phyloP scores from a whole-genome alignment of 1,139 yeast species.

The Blastobotrys indianensis region DNA sequence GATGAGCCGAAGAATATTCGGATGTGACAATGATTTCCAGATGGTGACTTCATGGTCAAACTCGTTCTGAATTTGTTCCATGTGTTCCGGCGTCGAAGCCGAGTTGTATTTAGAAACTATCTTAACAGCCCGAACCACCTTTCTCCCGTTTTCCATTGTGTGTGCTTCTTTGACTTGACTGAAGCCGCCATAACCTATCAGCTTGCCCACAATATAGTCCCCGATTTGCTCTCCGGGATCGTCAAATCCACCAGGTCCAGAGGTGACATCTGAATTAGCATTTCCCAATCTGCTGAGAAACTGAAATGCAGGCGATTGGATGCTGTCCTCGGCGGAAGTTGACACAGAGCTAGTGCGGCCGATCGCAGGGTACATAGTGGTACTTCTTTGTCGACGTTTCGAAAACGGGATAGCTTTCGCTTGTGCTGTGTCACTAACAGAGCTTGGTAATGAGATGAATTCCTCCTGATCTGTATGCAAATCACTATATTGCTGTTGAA shows the following conservation, averaged over 20 bases:
- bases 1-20: constrained; percentile 56
- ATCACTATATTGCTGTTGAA: constrained; percentile 11
- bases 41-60: constrained; percentile 66
- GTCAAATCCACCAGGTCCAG: constrained; percentile 22
- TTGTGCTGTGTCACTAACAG: neutral
- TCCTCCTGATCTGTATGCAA: neutral
- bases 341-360: constrained; percentile 13
- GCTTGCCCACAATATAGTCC: constrained; percentile 48
- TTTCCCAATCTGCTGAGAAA: constrained; percentile 37
- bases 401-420: constrained; percentile 16
- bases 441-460: constrained; percentile 6
- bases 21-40: constrained; percentile 67
- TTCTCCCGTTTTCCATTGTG: constrained; percentile 35
- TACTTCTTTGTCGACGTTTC: constrained; percentile 20
- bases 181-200: constrained; percentile 92
- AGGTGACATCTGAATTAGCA: constrained; percentile 18
- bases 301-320: constrained; percentile 37
- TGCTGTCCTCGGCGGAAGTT: constrained; percentile 16
- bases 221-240: constrained; percentile 50
- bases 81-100: constrained; percentile 18
- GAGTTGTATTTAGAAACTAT: constrained; percentile 46
- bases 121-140: constrained; percentile 60
- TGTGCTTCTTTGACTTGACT: constrained; percentile 78
- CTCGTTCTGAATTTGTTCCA: constrained; percentile 40
- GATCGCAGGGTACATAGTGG: constrained; percentile 19